A percentile compares a stretch with the other conserved stretches of the same genome.
These are phyloP conservation scores for Neospermospora avenae DNA, from an alignment of 2,329 filamentous ascomycete genomes.

Conservation along the genomic window DNA sequence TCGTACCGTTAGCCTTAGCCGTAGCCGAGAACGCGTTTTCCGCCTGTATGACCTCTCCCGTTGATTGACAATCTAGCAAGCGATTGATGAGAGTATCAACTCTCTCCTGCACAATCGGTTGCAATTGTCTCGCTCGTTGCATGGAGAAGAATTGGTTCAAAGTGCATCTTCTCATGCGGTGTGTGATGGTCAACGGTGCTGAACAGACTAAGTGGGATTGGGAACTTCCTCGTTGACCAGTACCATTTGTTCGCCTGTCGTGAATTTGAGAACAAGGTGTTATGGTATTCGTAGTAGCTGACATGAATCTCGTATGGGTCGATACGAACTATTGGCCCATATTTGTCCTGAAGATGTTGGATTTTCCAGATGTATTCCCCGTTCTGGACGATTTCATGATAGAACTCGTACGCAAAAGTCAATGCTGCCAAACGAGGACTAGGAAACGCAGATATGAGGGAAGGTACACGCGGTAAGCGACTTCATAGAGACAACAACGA, in stretches of 20 bases:
- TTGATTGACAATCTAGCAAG: background rate
- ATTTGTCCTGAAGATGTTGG: conserved; percentile 14
- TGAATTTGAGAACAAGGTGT: background rate
- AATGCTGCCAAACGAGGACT: conserved; percentile 34
- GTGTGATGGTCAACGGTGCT: background rate
- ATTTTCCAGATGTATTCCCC: conserved; percentile 20
- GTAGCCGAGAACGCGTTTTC: background rate
- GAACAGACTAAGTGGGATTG: background rate
- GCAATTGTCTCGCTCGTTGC: background rate
- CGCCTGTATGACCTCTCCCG: background rate
- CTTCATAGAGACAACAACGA: background rate
- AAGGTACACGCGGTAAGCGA: background rate
- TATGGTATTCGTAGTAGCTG: background rate
- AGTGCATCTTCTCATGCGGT: background rate
- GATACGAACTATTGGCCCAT: conserved; percentile 7
- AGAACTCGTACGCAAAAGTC: conserved; percentile 25
- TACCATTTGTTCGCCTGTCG: background rate
- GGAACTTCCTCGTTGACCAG: background rate
- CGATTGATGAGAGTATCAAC: background rate
- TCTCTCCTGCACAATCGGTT: background rate
- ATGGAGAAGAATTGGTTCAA: background rate
- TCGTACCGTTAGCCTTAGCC: background rate
- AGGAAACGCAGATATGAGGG: conserved; percentile 20
- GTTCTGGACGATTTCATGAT: conserved; percentile 22
- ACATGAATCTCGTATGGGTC: background rate